A percentile compares a stretch with the other conserved stretches of the same genome.
These are phyloP conservation scores for Hyphopichia fennica DNA, from an alignment of 1,139 yeast genomes.

Conservation along the genomic window DNA sequence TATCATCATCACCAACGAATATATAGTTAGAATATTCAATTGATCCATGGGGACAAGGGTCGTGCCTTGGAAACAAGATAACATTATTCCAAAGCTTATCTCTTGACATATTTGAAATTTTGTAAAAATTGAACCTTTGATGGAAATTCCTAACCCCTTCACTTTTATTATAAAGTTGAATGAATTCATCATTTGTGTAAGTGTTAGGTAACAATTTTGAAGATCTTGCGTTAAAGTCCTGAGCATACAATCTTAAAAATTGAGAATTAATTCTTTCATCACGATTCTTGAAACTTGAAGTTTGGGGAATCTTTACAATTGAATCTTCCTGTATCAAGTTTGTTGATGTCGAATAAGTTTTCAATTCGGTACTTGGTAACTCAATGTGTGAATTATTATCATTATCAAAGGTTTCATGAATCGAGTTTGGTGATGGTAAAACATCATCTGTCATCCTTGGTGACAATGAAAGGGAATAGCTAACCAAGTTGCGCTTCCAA, in stretches of 20 bases:
- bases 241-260: slow-evolving; percentile 48
- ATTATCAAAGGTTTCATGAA: neutral
- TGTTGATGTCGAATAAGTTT: neutral
- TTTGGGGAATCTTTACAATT: neutral
- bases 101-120: slow-evolving; percentile 37
- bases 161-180: neutral
- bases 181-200: slow-evolving; percentile 24
- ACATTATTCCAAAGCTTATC: slow-evolving; percentile 52
- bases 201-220: slow-evolving; percentile 30
- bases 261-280: slow-evolving; percentile 48
- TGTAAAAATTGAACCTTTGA: slow-evolving; percentile 23
- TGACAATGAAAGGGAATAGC: slow-evolving; percentile 10
- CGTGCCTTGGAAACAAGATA: slow-evolving; percentile 48
- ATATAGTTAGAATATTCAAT: slow-evolving; percentile 25
- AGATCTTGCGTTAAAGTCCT: slow-evolving; percentile 39
- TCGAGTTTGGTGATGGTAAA: slow-evolving; percentile 12
- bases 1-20: slow-evolving; percentile 12
- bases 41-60: slow-evolving; percentile 27
- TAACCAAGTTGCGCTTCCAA: slow-evolving; percentile 8
- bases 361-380: neutral
- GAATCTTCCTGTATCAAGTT: neutral
- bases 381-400: neutral
- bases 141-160: slow-evolving; percentile 22
- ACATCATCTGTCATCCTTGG: slow-evolving; percentile 27
- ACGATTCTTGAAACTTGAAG: slow-evolving; percentile 28